phyloP scores from a whole-genome alignment of 495 filamentous ascomycete species.

The Aspergillus ellipticus region DNA sequence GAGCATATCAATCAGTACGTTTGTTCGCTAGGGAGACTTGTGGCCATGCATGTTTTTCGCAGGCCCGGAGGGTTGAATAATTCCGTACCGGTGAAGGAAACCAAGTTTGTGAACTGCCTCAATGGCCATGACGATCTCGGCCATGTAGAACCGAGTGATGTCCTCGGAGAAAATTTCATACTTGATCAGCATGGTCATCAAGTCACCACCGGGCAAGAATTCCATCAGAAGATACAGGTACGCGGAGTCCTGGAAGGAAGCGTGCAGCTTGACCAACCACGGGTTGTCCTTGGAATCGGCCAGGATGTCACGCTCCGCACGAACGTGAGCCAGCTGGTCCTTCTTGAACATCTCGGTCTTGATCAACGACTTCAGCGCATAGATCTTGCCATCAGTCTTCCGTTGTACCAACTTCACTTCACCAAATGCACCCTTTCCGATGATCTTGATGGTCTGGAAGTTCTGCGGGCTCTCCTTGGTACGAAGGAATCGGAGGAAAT shows the following conservation, averaged over 20 bases:
- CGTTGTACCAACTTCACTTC: conserved; percentile 96
- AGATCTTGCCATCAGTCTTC: conserved; percentile 94
- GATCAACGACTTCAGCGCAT: conserved; percentile 95
- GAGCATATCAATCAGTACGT: conserved; percentile 11
- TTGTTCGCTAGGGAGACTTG: background rate
- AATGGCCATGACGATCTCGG: conserved; percentile 94
- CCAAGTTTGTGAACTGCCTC: conserved; percentile 97
- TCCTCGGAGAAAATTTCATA: conserved; percentile 99
- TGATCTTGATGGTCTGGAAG: conserved; percentile 93
- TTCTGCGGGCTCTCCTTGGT: conserved; percentile 89
- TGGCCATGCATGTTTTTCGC: background rate
- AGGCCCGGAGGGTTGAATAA: background rate
- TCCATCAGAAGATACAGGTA: conserved; percentile 99
- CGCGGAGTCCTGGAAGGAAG: conserved; percentile 92
- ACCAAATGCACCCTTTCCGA: conserved; percentile 98
- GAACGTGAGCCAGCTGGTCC: conserved; percentile 97
- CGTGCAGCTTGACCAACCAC: conserved; percentile 97
- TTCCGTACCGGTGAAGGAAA: conserved; percentile 90
- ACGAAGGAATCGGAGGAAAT: conserved; percentile 89
- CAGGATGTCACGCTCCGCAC: conserved; percentile 94
- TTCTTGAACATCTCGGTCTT: conserved; percentile 99
- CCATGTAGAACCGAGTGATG: conserved; percentile 99
- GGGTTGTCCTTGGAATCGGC: conserved; percentile 95
- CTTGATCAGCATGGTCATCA: conserved; percentile 99
- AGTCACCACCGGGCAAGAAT: conserved; percentile 93